Evolutionary conservation across 2,329 filamentous ascomycete genomes (phyloP), one percentile per base, ranked within the genome.

Genomic region (Pseudogymnoascus sp.): DNA sequence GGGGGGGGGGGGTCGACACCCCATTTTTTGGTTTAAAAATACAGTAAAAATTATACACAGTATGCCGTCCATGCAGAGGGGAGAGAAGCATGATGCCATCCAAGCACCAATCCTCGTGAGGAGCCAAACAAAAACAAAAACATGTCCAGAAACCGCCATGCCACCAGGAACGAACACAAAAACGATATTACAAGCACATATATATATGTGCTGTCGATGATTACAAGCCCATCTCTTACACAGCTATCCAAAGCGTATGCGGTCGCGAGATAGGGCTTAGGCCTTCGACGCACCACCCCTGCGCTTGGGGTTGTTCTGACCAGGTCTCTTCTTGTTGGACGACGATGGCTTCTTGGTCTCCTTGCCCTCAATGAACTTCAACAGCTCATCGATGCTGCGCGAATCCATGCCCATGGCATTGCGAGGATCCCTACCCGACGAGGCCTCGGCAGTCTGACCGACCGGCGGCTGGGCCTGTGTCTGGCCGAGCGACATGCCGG

Each of bases 361-460:
- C 14, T 74, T 78, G 43, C 92, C 93, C 74, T 97, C 94, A 67
- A 99, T 97, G 75, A 93, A 97, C 75, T 89, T 90, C 72, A 99
- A 80, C 39, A 99, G 78, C 73, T 99, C 93, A 68, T 97, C 92
- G 65, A 99, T 91, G 76, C 86, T 96, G 68, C 91, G 83, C 61
- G 87, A 84, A 72, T 95, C 90, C 57, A 91, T 77, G 59, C 73
- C 75, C 53, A 65, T 61, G 2, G 61, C 39, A 6, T 66, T 66
- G 14, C 58, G 62, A 20, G 69, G 64, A 18, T 69, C 71, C 6
- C 72, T 70, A n/a, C 72, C 68, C 39, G 74, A 67, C 39, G 69
- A 62, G 60, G 81, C 79, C 12, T 79, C 75, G 8, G 78, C 75
- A 58, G 80, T 81, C 67, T 87, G 81, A 6, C 84, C 83, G 60